Evolutionary conservation across 106 monocot species (phyloP).

Genomic region (Phalaenopsis aphrodite): DNA sequence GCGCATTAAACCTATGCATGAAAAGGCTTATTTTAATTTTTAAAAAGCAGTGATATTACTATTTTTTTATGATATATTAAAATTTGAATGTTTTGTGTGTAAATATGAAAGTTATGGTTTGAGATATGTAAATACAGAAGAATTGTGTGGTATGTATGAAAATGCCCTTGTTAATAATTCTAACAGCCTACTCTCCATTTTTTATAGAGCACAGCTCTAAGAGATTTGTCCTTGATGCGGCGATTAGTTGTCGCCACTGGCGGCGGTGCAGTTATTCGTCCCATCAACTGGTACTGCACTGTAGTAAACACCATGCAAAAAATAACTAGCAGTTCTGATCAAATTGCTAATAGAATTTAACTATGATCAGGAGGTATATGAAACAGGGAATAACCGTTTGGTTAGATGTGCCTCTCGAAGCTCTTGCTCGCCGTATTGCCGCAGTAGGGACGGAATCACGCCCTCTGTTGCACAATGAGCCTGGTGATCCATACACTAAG

Average conservation of each 20-base stretch:
- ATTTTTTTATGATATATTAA: no score
- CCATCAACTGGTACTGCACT: constrained; percentile 61
- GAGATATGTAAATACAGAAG: no score
- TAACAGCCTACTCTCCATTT: neutral
- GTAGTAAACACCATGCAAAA: neutral
- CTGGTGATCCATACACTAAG: constrained; percentile 90
- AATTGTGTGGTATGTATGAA: no score
- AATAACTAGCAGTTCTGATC: neutral
- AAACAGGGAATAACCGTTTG: constrained; percentile 83
- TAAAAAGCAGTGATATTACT: no score
- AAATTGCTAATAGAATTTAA: constrained; percentile 1
- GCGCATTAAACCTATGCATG: no score
- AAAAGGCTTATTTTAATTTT: no score
- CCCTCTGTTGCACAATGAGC: constrained; percentile 78
- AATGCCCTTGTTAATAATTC: neutral
- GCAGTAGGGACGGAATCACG: constrained; percentile 89
- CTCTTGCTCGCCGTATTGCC: constrained; percentile 87
- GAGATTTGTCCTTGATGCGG: constrained; percentile 59
- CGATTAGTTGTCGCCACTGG: constrained; percentile 85
- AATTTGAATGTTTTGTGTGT: no score
- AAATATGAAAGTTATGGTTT: no score
- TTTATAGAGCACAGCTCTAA: constrained; percentile 53
- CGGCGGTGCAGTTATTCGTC: constrained; percentile 87
- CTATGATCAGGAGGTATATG: constrained; percentile 80
- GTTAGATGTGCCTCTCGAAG: constrained; percentile 97